Percentiles rank a stretch among this genome's conserved stretches.
Evolutionary conservation across 176 grass and related monocot species (phyloP).

Genomic region (Hyparrhenia diplandra): DNA sequence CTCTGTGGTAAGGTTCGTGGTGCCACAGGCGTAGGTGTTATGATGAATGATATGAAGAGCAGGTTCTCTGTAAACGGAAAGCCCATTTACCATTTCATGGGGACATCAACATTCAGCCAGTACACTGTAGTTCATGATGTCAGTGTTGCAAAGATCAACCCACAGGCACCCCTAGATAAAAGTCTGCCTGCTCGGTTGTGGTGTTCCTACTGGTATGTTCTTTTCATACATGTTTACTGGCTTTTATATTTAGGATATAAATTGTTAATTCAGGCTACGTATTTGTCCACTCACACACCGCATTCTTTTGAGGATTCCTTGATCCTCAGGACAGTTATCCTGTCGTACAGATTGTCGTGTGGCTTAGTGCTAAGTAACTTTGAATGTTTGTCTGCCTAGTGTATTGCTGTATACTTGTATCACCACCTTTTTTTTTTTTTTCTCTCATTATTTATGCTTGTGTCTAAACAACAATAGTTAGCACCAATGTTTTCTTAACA

Average conservation of each 20-base stretch:
- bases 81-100: constrained; percentile 97
- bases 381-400: background rate
- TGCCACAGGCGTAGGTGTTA: constrained; percentile 81
- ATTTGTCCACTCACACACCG: background rate
- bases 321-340: background rate
- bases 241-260: background rate
- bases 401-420: background rate
- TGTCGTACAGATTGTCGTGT: background rate
- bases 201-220: constrained; percentile 85
- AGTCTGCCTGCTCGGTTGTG: constrained; percentile 91
- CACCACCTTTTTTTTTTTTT: background rate
- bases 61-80: constrained; percentile 87
- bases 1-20: constrained; percentile 88
- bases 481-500: background rate
- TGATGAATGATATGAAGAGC: constrained; percentile 88
- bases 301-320: background rate
- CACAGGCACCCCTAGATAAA: constrained; percentile 83
- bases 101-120: constrained; percentile 97
- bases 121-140: constrained; percentile 98
- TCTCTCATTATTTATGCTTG: background rate
- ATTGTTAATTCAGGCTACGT: background rate
- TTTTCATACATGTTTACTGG: background rate
- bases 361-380: constrained; percentile 2
- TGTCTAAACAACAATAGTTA: background rate
- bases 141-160: constrained; percentile 92